Evolutionary conservation across 768 basidiomycete genomes (phyloP).

Genomic region (Austroboletus festivus): DNA sequence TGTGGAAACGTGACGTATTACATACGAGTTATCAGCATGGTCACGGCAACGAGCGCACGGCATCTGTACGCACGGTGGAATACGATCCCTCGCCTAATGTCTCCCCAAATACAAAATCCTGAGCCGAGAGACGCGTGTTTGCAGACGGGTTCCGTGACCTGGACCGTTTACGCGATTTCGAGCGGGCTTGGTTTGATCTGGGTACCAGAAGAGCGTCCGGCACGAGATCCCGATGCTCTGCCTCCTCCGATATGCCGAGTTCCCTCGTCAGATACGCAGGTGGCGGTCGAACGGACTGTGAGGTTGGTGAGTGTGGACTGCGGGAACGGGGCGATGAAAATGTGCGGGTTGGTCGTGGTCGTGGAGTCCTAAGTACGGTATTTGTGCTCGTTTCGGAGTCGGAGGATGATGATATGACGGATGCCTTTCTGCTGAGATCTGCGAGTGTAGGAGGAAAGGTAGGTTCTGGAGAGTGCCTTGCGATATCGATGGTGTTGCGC

Average conservation of each 20-base stretch:
- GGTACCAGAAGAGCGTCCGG: constrained; percentile 7
- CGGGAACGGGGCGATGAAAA: constrained; percentile 62
- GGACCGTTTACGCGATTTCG: constrained; percentile 39
- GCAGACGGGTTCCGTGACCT: constrained; percentile 46
- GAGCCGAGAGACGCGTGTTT: constrained; percentile 42
- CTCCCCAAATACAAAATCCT: constrained; percentile 72
- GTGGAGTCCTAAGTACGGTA: constrained; percentile 40
- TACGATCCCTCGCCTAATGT: constrained; percentile 82
- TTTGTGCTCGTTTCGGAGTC: constrained; percentile 47
- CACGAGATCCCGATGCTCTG: constrained; percentile 14
- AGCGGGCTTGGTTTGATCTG: constrained; percentile 28
- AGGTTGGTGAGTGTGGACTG: constrained; percentile 46
- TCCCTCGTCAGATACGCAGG: constrained; percentile 61
- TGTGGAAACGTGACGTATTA: constrained; percentile 23
- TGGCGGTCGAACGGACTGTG: constrained; percentile 35
- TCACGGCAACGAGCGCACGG: neutral
- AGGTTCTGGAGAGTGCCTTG: constrained; percentile 3
- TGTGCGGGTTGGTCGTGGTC: constrained; percentile 55
- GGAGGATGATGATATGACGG: constrained; percentile 68
- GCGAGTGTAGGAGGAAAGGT: constrained; percentile 44
- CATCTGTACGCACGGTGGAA: constrained; percentile 58
- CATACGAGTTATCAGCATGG: constrained; percentile 10
- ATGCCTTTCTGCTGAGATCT: constrained; percentile 71
- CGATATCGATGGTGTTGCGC: neutral
- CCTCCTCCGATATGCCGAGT: constrained; percentile 40